Evolutionary conservation across 768 basidiomycete species (phyloP), one percentile per base, ranked within the genome.

Genomic region (Tulasnella sp.): DNA sequence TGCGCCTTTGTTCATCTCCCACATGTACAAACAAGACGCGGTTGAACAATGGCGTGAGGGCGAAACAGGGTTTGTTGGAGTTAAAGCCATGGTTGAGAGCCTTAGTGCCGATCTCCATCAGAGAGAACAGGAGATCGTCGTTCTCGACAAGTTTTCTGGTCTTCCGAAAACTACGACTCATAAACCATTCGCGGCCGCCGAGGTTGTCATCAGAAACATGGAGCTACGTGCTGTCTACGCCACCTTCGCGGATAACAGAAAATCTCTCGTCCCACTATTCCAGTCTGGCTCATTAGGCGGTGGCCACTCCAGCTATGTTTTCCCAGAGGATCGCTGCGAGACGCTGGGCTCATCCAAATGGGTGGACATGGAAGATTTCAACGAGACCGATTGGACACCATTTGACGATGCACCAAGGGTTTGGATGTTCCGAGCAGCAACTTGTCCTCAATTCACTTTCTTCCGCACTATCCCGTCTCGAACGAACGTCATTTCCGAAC

Each of bases 41-140:
- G 84, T 88, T 81, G 90, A 93, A 77, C 91, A 92, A 31, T 96
- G 94, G 94, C 84, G 85, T 8, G 87, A 90, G 79, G 94, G 95
- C 11, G 87, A 90, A 58, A 91, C 91, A 3, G 88, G 90, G 15
- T 91, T 91, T 82, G 88, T 97, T 42, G 96, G 96, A 3, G 85
- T 96, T 78, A 99, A 98, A 82, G 93, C 89, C 22, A 87, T 90
- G 80, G 88, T 96, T 45, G 89, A 90, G 42, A 88, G 89, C 69
- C 90, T 97, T 81, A 90, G 92, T 78, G 93, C 92, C 67, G 96
- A 98, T 81, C 87, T 96, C 84, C 96, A 98, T 82, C 96, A 97
- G 83, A 87, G 95, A 71, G 91, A 92, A 78, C 92, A 96, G 83
- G 94, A 96, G 84, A 86, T 87, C 9, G 85, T 85, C 0, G 87